These are phyloP conservation scores for Aspergillus sp. DNA, from an alignment of 2,329 filamentous ascomycete genomes.

Conservation along the genomic window DNA sequence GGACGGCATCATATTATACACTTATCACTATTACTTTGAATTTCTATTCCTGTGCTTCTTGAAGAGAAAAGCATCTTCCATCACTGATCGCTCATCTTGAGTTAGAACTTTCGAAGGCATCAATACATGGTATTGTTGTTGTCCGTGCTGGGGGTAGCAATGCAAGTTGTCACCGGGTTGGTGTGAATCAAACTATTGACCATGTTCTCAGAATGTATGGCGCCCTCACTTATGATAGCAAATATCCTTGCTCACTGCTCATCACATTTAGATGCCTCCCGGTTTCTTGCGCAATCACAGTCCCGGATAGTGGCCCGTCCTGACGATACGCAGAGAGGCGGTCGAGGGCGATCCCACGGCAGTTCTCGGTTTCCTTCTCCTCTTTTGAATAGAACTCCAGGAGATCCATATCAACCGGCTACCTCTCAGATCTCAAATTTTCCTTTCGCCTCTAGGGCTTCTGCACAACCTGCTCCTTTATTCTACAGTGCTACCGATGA, in stretches of 20 bases:
- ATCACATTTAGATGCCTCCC: constrained; percentile 70
- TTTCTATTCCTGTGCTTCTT: too few species aligned
- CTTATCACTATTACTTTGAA: neutral
- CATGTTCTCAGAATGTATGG: constrained; percentile 88
- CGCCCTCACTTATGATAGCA: neutral
- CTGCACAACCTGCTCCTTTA: constrained; percentile 74
- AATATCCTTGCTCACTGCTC: constrained; percentile 3
- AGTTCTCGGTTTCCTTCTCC: constrained; percentile 43
- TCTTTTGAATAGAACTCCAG: constrained; percentile 46
- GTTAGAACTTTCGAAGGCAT: too few species aligned
- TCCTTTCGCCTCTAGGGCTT: constrained; percentile 69
- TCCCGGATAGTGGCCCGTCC: constrained; percentile 72
- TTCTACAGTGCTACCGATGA: constrained; percentile 89
- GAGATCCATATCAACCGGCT: constrained; percentile 70
- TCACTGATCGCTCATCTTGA: too few species aligned
- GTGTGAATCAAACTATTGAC: neutral
- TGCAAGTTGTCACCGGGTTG: neutral
- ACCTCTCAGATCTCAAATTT: constrained; percentile 67
- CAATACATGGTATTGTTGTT: too few species aligned
- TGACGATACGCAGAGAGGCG: constrained; percentile 42
- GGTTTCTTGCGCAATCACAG: constrained; percentile 93
- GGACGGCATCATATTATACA: neutral
- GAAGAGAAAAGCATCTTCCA: too few species aligned
- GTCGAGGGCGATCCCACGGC: constrained; percentile 40
- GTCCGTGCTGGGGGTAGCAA: neutral